Evolutionary conservation across 163 green algal species (phyloP).

Genomic region (Scenedesmus sp.): DNA sequence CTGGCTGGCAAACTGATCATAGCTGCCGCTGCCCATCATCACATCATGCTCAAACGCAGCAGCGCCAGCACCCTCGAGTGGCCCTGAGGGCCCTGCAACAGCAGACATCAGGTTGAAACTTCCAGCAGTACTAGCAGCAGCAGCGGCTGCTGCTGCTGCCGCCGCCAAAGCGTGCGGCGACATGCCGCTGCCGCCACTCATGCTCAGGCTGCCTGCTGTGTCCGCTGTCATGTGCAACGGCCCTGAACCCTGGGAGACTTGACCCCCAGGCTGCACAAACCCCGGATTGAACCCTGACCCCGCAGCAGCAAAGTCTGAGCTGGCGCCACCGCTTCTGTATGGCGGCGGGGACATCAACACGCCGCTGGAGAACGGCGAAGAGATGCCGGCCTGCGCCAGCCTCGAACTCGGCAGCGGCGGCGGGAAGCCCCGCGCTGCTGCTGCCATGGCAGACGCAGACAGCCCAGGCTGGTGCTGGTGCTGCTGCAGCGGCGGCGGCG

Average conservation of each 20-base stretch:
- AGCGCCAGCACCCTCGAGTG: background rate
- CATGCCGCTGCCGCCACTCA: background rate
- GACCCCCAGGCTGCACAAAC: background rate
- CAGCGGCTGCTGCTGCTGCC: background rate
- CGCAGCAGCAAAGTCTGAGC: background rate
- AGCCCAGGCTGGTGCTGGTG: background rate
- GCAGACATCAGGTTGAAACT: background rate
- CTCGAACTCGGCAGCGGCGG: background rate
- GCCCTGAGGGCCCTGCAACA: background rate
- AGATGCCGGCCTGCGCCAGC: background rate
- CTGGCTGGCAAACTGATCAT: constrained; percentile 26
- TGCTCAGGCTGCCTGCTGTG: constrained; percentile 25
- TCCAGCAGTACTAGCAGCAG: background rate
- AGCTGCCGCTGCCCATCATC: background rate
- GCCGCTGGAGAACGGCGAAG: background rate
- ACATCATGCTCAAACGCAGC: background rate
- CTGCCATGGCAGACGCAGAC: background rate
- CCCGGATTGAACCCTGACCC: background rate
- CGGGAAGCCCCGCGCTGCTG: background rate
- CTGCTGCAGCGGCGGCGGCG: background rate
- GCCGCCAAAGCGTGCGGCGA: background rate
- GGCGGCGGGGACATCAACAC: background rate
- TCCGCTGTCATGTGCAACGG: background rate
- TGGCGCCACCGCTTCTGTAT: background rate
- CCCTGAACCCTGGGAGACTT: background rate